A percentile compares a stretch with the other conserved stretches of the same genome.
phyloP scores from a whole-genome alignment of 441 rosid genomes.

The Corymbia citriodora region DNA sequence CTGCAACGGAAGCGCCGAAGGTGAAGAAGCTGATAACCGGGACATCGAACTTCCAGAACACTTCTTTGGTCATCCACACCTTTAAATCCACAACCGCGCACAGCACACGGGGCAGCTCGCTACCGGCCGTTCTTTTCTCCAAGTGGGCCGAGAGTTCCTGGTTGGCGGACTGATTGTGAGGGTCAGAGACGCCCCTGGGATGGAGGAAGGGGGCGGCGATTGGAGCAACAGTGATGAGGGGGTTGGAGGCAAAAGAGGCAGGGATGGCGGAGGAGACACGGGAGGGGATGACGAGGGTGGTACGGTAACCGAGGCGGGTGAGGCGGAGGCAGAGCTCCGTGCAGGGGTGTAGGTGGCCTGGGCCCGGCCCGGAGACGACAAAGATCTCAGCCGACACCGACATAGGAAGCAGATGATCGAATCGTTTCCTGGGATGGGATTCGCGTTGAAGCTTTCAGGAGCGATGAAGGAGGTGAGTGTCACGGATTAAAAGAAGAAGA shows the following conservation, averaged over 20 bases:
- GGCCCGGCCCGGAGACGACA: background rate
- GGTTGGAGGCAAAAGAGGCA: background rate
- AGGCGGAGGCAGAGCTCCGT: constrained; percentile 4
- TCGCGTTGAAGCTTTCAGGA: no score
- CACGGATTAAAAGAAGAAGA: no score
- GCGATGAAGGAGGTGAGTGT: no score
- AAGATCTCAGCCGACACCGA: background rate
- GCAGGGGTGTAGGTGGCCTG: background rate
- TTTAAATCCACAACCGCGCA: no score
- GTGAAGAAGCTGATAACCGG: constrained; percentile 2
- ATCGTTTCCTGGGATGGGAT: no score
- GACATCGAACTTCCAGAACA: no score
- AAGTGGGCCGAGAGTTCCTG: no score
- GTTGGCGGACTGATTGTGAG: no score
- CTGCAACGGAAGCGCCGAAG: constrained; percentile 14
- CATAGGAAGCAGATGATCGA: background rate
- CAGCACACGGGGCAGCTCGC: no score
- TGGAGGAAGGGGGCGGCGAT: background rate
- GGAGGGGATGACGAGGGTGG: constrained; percentile 1
- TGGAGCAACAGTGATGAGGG: background rate
- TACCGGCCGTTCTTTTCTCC: no score
- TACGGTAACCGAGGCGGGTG: background rate
- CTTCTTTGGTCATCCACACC: no score
- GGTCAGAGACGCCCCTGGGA: no score
- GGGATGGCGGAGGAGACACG: background rate